A percentile compares a stretch with the other conserved stretches of the same genome.
These are phyloP conservation scores for Neofusicoccum sp. DNA, from an alignment of 2,329 filamentous ascomycete genomes.

Conservation along the genomic window DNA sequence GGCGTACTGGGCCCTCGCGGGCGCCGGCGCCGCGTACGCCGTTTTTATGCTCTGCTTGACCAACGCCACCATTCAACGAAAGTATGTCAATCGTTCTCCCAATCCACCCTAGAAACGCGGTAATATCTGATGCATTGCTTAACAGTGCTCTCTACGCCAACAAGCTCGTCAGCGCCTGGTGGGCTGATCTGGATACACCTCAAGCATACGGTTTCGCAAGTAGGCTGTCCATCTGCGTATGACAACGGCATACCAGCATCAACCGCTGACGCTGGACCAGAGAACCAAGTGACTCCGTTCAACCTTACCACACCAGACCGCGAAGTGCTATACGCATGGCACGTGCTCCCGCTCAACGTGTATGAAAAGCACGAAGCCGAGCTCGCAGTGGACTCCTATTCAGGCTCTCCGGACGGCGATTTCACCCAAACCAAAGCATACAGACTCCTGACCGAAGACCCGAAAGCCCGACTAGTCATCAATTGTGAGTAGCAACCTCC, in stretches of 20 bases:
- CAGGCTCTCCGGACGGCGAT: constrained; percentile 43
- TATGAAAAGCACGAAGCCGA: constrained; percentile 70
- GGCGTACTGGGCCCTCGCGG: constrained; percentile 40
- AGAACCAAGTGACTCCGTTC: constrained; percentile 87
- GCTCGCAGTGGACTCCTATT: constrained; percentile 39
- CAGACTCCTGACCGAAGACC: constrained; percentile 50
- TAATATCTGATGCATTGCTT: not conserved
- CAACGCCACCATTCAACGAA: constrained; percentile 71
- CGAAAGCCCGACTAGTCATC: constrained; percentile 54
- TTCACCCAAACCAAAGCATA: constrained; percentile 51
- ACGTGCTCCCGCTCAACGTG: constrained; percentile 75
- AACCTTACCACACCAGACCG: constrained; percentile 71
- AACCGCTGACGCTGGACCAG: constrained; percentile 43
- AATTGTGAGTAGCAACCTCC: too few relatives aligned
- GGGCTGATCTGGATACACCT: constrained; percentile 70
- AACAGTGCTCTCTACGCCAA: constrained; percentile 78
- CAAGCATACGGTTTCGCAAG: constrained; percentile 85
- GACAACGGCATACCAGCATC: not conserved
- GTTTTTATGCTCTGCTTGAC: constrained; percentile 64
- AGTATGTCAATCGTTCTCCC: constrained; percentile 55
- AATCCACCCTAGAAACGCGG: not conserved
- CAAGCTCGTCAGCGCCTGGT: constrained; percentile 69
- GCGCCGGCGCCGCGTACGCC: constrained; percentile 64
- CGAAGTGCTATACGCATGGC: constrained; percentile 83
- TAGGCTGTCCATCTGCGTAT: constrained; percentile 39